Percentiles rank a stretch among this genome's conserved stretches.
Conservation (phyloP, 2,329 filamentous ascomycete genomes). For the Massarina eburnea region DNA sequence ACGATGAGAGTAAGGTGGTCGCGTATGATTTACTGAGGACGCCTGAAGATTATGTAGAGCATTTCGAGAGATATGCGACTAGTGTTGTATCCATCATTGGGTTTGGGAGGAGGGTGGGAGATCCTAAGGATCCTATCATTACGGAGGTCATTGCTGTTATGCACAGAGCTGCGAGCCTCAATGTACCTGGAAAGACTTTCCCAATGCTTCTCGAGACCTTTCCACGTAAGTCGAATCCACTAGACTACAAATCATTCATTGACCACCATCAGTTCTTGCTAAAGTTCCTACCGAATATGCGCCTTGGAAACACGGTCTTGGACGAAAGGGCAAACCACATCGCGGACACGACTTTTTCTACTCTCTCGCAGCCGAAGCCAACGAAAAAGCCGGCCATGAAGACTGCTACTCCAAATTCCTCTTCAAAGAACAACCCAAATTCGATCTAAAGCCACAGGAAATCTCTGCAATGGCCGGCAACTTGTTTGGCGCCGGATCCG, state of each 20-base stretch:
- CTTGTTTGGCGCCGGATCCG: constrained; percentile 37
- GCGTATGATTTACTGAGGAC: constrained; percentile 51
- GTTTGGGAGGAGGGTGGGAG: constrained; percentile 56
- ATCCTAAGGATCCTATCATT: constrained; percentile 57
- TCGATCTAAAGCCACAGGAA: constrained; percentile 30
- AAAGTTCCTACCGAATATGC: constrained; percentile 29
- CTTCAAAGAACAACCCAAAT: constrained; percentile 42
- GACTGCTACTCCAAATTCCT: constrained; percentile 44
- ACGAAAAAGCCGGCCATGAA: constrained; percentile 32
- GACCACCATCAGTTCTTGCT: constrained; percentile 19
- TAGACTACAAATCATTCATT: background rate
- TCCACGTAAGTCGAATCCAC: constrained; percentile 33
- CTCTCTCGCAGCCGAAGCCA: constrained; percentile 33
- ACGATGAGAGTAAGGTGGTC: constrained; percentile 60
- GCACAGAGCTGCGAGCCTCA: constrained; percentile 59
- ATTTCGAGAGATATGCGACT: constrained; percentile 57
- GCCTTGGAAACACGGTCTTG: constrained; percentile 41
- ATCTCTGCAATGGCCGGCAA: constrained; percentile 37
- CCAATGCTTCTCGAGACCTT: constrained; percentile 62
- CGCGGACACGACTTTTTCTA: constrained; percentile 40
- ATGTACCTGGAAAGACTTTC: constrained; percentile 54
- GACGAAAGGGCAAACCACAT: constrained; percentile 24
- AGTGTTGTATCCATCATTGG: constrained; percentile 60
- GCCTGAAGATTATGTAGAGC: constrained; percentile 54
- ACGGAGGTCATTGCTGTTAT: constrained; percentile 62